Percentiles rank a stretch among this genome's conserved stretches.
phyloP scores from a whole-genome alignment of 2,329 filamentous ascomycete species.

The Cryphonectria naterciae region DNA sequence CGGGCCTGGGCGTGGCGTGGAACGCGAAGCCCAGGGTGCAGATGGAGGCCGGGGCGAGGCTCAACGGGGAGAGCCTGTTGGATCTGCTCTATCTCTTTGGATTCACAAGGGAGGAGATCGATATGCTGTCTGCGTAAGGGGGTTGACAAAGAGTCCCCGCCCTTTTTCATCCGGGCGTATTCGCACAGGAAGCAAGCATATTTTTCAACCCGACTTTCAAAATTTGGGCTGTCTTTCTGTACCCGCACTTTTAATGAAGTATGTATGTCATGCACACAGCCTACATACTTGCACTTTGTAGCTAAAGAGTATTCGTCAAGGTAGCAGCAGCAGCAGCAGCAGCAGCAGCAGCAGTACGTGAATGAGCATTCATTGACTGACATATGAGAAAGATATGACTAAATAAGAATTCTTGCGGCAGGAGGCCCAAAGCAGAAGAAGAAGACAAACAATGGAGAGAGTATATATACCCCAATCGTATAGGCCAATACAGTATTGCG shows the following conservation, averaged over 20 bases:
- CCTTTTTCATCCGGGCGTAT: not conserved
- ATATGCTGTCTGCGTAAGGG: constrained; percentile 46
- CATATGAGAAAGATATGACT: not conserved
- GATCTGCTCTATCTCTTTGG: constrained; percentile 78
- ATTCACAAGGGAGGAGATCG: constrained; percentile 67
- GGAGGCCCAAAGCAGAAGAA: not conserved
- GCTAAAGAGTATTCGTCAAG: not conserved
- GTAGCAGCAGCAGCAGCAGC: not conserved
- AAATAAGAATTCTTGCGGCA: not conserved
- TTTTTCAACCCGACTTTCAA: too few species aligned
- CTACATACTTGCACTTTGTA: not conserved
- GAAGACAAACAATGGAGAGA: not conserved
- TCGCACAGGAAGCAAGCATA: too few species aligned
- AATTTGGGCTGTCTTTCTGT: not conserved
- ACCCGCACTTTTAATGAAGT: not conserved
- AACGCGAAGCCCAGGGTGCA: constrained; percentile 85
- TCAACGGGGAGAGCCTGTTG: constrained; percentile 72
- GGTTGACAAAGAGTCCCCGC: not conserved
- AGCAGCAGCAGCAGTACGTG: not conserved
- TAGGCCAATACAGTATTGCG: too few species aligned
- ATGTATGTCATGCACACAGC: not conserved
- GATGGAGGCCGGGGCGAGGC: constrained; percentile 70
- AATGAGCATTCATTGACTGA: not conserved
- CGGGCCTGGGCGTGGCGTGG: constrained; percentile 79
- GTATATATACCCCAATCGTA: not conserved